These are phyloP conservation scores for Lunularia cruciata DNA, from an alignment of 225 moss, liverwort and hornwort species.

Conservation along the genomic window DNA sequence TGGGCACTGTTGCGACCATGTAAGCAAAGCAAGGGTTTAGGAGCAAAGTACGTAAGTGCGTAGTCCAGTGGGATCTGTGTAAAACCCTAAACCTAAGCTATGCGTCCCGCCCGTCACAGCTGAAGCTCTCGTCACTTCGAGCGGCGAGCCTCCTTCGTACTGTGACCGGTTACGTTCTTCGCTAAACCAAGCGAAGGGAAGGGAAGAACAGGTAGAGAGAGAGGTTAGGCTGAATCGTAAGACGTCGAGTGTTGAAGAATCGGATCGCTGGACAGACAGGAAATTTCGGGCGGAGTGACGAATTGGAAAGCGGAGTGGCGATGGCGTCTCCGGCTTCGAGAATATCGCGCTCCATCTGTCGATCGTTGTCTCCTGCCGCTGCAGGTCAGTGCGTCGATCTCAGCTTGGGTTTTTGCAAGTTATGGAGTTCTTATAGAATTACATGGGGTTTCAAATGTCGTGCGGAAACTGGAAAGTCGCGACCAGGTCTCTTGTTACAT, in stretches of 20 bases:
- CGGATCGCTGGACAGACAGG: neutral
- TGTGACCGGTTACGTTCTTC: neutral
- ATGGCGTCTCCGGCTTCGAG: conserved; percentile 24
- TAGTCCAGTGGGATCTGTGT: neutral
- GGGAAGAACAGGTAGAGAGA: neutral
- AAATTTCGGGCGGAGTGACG: neutral
- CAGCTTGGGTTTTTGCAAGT: neutral
- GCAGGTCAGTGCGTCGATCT: conserved; percentile 4
- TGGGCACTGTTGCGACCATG: too few relatives aligned
- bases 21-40: neutral
- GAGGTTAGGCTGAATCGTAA: too few relatives aligned
- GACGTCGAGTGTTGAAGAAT: neutral
- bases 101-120: neutral
- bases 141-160: neutral
- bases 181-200: neutral
- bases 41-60: neutral
- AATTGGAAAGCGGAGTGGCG: neutral
- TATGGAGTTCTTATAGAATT: neutral
- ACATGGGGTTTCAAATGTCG: neutral
- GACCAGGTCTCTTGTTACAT: neutral
- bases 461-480: too few relatives aligned
- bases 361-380: conserved; percentile 13
- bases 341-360: conserved; percentile 7
- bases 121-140: too few relatives aligned
- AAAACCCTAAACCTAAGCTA: conserved; percentile 19